Percentiles rank a stretch among this genome's conserved stretches.
phyloP scores from a whole-genome alignment of 352 stramenopile species.

The Pythium angustatum region DNA sequence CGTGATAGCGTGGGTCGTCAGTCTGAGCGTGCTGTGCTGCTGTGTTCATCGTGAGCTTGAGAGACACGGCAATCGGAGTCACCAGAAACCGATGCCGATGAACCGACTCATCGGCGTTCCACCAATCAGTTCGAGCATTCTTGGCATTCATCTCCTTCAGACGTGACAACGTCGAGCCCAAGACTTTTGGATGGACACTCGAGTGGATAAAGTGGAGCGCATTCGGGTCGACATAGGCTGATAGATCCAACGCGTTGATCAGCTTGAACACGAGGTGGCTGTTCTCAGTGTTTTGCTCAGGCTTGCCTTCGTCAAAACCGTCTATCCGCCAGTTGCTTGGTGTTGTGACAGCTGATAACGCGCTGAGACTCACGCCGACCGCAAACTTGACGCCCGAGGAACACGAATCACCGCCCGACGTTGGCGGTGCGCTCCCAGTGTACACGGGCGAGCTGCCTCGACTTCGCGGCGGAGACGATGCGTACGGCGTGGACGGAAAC shows the following conservation, averaged over 20 bases:
- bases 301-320: conserved; percentile 56
- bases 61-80: conserved; percentile 71
- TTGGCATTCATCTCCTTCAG: conserved; percentile 86
- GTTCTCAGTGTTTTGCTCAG: conserved; percentile 29
- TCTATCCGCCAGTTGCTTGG: conserved; percentile 84
- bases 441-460: conserved; percentile 26
- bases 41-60: conserved; percentile 91
- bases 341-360: conserved; percentile 84
- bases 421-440: conserved; percentile 7
- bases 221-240: conserved; percentile 84
- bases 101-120: conserved; percentile 63
- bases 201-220: conserved; percentile 88
- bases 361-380: conserved; percentile 73
- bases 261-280: conserved; percentile 85
- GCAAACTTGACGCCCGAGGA: conserved; percentile 59
- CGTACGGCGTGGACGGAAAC: conserved; percentile 41
- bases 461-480: conserved; percentile 29
- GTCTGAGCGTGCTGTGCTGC: conserved; percentile 68
- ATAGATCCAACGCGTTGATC: conserved; percentile 85
- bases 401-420: neutral
- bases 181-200: conserved; percentile 69
- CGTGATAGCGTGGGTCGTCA: conserved; percentile 74
- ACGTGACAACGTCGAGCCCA: conserved; percentile 70
- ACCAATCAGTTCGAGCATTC: conserved; percentile 64
- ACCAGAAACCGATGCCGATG: conserved; percentile 85